Evolutionary conservation across 2,329 filamentous ascomycete species (phyloP), one percentile per base, ranked within the genome.

Genomic region (Penicillium sp.): DNA sequence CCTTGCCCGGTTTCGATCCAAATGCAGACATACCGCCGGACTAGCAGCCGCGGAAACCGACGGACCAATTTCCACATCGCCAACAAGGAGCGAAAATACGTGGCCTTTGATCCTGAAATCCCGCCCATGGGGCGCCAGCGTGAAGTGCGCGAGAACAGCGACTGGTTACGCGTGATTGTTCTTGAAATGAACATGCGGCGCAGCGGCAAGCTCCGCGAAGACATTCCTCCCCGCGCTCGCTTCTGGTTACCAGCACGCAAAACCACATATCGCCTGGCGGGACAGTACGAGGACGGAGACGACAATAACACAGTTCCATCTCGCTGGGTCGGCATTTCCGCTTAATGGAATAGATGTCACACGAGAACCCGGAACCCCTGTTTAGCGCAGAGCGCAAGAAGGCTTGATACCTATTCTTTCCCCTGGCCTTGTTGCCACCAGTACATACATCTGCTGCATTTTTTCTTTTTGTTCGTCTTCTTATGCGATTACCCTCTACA

Each of bases 121-220:
- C 66, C 69, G 2, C 72, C 77, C 2, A 66, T 73, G 41, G 72
- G 76, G 13, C 77, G 80, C 10, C 80, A 80, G 57, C 75, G 82
- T n/a, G 82, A 85, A 59, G 78, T 80, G 25, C 73, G 82, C 42
- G 82, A 85, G 60, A 85, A 85, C 64, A 74, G 77, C 55, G 77
- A 84, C 59, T 85, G 85, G 62, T 67, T 85, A 39, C 77, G 82
- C 30, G 77, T 84, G 55, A 80, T 84, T 13, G 82, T 84, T 10
- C 72, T 84, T 40, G 82, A 85, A 66, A 83, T 84, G 81, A 84
- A 84, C 64, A 85, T 85, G 82, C 76, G 81, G 31, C 76, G 81
- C 36, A 74, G 73, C 52, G 82, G 82, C 47, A 85, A 85, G 67
- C 70, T 85, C 37, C 80, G 81, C 53, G 70, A 78, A 36, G 77